These are phyloP conservation scores for Hymenoscyphus scutula DNA, from an alignment of 2,329 filamentous ascomycete genomes.

Conservation along the genomic window DNA sequence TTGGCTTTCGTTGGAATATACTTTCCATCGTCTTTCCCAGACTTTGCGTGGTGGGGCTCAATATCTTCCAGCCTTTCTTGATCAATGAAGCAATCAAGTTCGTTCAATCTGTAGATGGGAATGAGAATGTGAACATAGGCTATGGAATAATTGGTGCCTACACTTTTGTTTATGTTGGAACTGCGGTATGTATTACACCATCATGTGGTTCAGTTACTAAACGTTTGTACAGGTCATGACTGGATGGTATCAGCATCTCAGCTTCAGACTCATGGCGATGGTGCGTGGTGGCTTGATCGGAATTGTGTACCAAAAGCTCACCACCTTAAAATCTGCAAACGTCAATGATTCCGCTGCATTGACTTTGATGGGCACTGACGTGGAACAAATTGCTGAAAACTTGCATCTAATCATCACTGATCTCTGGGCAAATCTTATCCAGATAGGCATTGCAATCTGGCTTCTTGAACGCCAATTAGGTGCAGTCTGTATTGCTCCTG, in stretches of 20 bases:
- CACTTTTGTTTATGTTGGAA: constrained; percentile 26
- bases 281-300: constrained; percentile 11
- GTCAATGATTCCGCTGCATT: constrained; percentile 30
- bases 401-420: constrained; percentile 24
- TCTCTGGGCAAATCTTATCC: constrained; percentile 12
- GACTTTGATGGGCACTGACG: constrained; percentile 44
- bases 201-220: not conserved
- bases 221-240: not conserved
- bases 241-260: constrained; percentile 11
- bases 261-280: constrained; percentile 14
- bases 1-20: constrained; percentile 25
- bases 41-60: constrained; percentile 27
- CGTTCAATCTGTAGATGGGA: constrained; percentile 10
- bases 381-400: constrained; percentile 31
- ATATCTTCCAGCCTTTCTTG: constrained; percentile 28
- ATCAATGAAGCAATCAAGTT: constrained; percentile 20
- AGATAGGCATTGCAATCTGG: constrained; percentile 13
- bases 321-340: constrained; percentile 31
- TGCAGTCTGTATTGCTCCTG: not conserved
- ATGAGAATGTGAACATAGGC: constrained; percentile 18
- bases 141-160: constrained; percentile 27
- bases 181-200: constrained; percentile 15
- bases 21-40: constrained; percentile 16
- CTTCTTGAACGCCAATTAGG: constrained; percentile 31
- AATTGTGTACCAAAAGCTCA: constrained; percentile 11